Base-by-base conservation (phyloP, 495 filamentous ascomycete species). In the Tirmania nivea region DNA sequence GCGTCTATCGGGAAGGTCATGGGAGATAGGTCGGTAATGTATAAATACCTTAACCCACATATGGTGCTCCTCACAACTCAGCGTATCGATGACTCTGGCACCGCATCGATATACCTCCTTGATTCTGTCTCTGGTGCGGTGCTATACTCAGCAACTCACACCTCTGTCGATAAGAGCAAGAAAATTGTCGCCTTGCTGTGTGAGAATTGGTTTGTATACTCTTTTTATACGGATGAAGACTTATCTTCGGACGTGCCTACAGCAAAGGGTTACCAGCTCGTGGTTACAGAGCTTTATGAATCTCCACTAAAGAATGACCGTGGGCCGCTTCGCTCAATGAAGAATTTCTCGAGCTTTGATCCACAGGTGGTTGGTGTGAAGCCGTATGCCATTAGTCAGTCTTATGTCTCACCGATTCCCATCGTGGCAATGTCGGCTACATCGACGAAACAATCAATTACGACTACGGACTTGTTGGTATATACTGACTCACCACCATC, bases 11-110 rank as follows among this genome's bases (percentile, higher is more conserved):
- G 92, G 48, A 82, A 84, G 55, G 90, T 94, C 17, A 76, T 96
- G 35, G 87, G 86, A 51, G 80, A 96, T 60, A 80, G 90, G 17
- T 81, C 79, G 1, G 90, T 99, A 42, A 73, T 93, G 55, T 99
- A 96, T 76, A 99, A 99, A 69, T 95, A 95, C 65, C 70, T 99
- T 21, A 90, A 87, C 68, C 80, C 84, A 1, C 95, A 96, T 66
- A 71, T 88, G 6, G 70, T 87, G 8, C 76, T 94, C 0, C 71
- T 94, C 51, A 84, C 84, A 0, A 75, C 86, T 8, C 49, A 56
- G 42, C 21, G 16, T 21, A 70, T 79, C 16, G 69, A 80, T 52
- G 73, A 78, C 35, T 66, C 68, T 20, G 66, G 72, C 1, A 71
- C 67, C 7, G 70, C 68, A 0, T 77, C 77, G 1, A 73, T 94